Conservation (phyloP, 148 eudicot genomes). For the Amaranthus cruentus region DNA sequence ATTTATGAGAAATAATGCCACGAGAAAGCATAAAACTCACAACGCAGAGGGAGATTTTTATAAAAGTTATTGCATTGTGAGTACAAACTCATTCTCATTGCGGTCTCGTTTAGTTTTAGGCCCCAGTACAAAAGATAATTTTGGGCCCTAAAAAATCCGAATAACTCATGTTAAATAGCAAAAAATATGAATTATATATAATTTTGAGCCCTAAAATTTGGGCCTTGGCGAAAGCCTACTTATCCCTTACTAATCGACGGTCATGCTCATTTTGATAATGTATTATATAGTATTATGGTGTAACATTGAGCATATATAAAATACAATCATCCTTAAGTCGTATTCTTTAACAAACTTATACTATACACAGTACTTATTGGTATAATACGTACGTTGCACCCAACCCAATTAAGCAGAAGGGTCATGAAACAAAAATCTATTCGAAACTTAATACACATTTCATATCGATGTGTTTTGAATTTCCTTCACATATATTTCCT, state of each 20-base stretch:
- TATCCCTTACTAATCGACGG: neutral
- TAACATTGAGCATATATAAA: neutral
- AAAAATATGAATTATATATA: too few species aligned
- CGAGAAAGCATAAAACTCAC: too few species aligned
- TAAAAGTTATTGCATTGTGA: too few species aligned
- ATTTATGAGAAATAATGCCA: too few species aligned
- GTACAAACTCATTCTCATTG: too few species aligned
- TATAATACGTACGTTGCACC: neutral
- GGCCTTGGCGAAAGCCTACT: neutral
- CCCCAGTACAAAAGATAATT: too few species aligned
- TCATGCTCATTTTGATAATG: neutral
- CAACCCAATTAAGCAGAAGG: neutral
- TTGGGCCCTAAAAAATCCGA: too few species aligned
- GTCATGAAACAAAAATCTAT: neutral
- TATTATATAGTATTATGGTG: neutral
- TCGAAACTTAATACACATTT: neutral
- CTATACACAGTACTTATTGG: neutral
- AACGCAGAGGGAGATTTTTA: too few species aligned
- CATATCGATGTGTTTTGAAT: neutral
- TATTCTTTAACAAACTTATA: neutral
- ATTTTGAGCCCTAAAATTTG: neutral
- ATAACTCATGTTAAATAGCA: neutral
- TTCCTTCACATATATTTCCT: neutral
- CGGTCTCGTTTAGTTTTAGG: too few species aligned
- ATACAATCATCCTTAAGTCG: neutral